Evolutionary conservation across 129 eudicot species (phyloP).

Genomic region (Daucus carota): DNA sequence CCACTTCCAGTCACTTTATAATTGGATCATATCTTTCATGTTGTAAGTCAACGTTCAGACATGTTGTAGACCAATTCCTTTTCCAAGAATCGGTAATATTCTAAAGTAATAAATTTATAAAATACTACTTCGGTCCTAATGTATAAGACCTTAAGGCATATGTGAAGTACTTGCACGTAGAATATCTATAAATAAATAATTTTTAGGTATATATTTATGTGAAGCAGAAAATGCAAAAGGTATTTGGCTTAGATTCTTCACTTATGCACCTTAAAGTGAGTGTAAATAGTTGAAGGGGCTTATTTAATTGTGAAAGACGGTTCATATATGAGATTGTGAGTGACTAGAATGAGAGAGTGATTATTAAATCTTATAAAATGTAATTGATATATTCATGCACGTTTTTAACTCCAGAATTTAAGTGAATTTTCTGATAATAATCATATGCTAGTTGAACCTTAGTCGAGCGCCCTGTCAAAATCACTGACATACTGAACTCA

Average conservation of each 20-base stretch:
- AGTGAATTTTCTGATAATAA: neutral
- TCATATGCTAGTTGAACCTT: neutral
- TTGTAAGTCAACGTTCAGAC: neutral
- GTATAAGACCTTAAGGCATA: neutral
- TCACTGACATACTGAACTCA: neutral
- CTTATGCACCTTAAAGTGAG: neutral
- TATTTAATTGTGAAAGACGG: neutral
- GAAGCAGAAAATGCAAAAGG: neutral
- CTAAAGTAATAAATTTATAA: no score
- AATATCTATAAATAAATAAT: neutral
- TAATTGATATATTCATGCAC: neutral
- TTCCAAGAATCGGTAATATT: no score
- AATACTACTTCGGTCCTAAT: neutral
- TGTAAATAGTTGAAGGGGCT: neutral
- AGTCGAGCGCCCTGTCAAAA: neutral
- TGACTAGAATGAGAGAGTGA: neutral
- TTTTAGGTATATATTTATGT: neutral
- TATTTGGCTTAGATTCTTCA: neutral
- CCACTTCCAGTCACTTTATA: neutral
- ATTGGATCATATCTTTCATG: neutral
- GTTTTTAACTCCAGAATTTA: neutral
- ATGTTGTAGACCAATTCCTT: no score
- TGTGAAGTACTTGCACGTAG: neutral
- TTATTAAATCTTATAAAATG: neutral
- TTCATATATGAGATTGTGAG: neutral